A percentile compares a stretch with the other conserved stretches of the same genome.
phyloP scores from a whole-genome alignment of 352 stramenopile genomes.

The Aphanomyces euteiches region DNA sequence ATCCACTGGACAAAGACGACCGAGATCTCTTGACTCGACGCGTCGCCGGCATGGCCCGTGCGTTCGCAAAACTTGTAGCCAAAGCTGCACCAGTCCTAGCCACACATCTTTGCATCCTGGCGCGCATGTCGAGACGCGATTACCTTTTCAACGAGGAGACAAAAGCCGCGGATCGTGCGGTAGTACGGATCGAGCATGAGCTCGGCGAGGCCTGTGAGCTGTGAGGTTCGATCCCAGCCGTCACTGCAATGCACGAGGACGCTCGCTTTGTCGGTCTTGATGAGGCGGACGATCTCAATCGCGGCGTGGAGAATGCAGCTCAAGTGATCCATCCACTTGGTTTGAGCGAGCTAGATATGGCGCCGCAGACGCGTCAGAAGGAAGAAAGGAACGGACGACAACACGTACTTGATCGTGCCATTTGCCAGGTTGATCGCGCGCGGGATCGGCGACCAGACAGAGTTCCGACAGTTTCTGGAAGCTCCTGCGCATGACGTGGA shows the following conservation, averaged over 20 bases:
- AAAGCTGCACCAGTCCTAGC: constrained; percentile 80
- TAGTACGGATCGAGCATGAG: constrained; percentile 90
- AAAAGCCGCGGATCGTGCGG: constrained; percentile 81
- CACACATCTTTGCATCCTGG: not conserved
- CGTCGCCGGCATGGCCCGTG: constrained; percentile 47
- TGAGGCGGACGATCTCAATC: constrained; percentile 77
- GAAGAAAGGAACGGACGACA: too few relatives aligned
- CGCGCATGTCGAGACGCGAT: not conserved
- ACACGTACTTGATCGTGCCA: constrained; percentile 73
- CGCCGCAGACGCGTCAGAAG: not conserved
- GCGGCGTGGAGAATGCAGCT: constrained; percentile 75
- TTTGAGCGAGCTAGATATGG: constrained; percentile 29
- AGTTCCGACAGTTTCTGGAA: constrained; percentile 75
- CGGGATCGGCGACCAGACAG: constrained; percentile 49
- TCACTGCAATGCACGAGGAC: constrained; percentile 54
- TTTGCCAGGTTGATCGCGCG: constrained; percentile 34
- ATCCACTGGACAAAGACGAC: constrained; percentile 95
- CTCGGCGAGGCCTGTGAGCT: constrained; percentile 76
- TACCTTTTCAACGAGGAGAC: constrained; percentile 79
- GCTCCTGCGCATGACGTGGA: constrained; percentile 87
- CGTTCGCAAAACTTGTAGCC: constrained; percentile 86
- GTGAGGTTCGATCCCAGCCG: constrained; percentile 78
- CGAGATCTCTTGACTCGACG: constrained; percentile 91
- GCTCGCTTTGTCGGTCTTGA: constrained; percentile 57
- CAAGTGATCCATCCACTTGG: constrained; percentile 72